Percentiles rank a stretch among this genome's conserved stretches.
Conservation (phyloP, 2,329 filamentous ascomycete genomes). For the Curvularia sp. region DNA sequence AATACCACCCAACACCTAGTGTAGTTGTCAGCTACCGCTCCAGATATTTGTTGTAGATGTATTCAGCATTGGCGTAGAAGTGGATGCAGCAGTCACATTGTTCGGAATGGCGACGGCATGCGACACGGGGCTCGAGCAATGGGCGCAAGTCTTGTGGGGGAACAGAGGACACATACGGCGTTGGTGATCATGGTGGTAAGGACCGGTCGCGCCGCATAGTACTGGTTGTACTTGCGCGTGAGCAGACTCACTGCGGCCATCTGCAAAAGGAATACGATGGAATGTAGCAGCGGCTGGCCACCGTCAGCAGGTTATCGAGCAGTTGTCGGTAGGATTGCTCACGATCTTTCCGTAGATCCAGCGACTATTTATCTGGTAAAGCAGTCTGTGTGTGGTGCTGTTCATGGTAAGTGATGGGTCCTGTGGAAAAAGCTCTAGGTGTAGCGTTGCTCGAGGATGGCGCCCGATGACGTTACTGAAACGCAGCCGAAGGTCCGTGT, state of each 20-base stretch:
- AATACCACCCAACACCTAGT: conserved; percentile 78
- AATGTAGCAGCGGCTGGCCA: conserved; percentile 82
- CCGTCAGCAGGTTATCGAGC: conserved; percentile 17
- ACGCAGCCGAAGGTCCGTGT: conserved; percentile 33
- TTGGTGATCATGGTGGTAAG: conserved; percentile 99
- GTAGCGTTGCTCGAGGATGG: conserved; percentile 29
- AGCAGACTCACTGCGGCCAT: conserved; percentile 85
- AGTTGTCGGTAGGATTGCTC: conserved; percentile 46
- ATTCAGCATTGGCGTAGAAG: neutral
- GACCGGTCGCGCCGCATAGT: conserved; percentile 90
- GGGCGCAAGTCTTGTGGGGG: neutral
- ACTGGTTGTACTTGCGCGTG: conserved; percentile 86
- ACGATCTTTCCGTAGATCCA: conserved; percentile 78
- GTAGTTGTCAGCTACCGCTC: conserved; percentile 16
- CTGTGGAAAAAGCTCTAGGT: conserved; percentile 25
- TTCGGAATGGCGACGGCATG: neutral
- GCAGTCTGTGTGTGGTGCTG: conserved; percentile 63
- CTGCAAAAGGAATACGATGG: conserved; percentile 84
- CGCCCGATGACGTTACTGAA: conserved; percentile 40
- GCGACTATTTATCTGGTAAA: conserved; percentile 72
- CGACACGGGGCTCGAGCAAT: conserved; percentile 2
- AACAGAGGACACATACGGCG: conserved; percentile 66
- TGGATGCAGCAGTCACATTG: neutral
- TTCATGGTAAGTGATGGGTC: conserved; percentile 43
- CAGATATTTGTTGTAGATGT: neutral